Base-by-base conservation (phyloP, 768 basidiomycete genomes). In the Collybia sp. region DNA sequence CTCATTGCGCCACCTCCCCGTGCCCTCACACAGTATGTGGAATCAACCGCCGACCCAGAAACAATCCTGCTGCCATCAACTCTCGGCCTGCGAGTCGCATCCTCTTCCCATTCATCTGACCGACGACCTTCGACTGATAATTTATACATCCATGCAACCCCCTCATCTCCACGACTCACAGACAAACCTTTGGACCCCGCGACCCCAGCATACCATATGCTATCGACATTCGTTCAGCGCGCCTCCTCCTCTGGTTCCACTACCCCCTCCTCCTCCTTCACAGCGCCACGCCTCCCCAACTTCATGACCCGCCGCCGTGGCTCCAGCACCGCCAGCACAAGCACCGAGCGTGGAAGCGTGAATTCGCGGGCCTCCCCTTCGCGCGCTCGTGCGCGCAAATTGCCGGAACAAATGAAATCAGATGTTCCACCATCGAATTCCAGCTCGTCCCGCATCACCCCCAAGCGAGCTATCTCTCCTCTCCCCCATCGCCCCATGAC, bases 11-110 rank as follows among this genome's bases (percentile, higher is more conserved):
- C 81, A 19, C 74, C 88, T 8, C 86, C 88, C 1, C 75, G 86
- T 33, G 85, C 88, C 2, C 57, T 91, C 32, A 89, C 88, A 1
- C 82, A 87, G 60, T 88, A 82, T 55, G 72, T 85, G 32, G 82
- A 76, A 43, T 78, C 82, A 9, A 68, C 72, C 3, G 64, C 75
- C 19, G 77, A 81, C 53, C 67, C 73, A 12, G 66, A 71, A n/a
- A 53, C 66, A 6, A 79, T 90, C 40, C 54, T 69, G 10, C 63
- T 90, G 1, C 88, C 88, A 5, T 81, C 85, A 6, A 90, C 88
- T 34, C n/a, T n/a, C n/a, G 88, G 88, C 16, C 55, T 85, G 2
- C 78, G 83, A 38, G 61, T 68, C 3, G 51, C 68, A 13, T 51
- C 66, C 11, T 66, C 66, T 6, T 37, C 56, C 10, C 58, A 66